phyloP scores from a whole-genome alignment of 2,329 filamentous ascomycete species.

The Phyllosticta capitalensis region DNA sequence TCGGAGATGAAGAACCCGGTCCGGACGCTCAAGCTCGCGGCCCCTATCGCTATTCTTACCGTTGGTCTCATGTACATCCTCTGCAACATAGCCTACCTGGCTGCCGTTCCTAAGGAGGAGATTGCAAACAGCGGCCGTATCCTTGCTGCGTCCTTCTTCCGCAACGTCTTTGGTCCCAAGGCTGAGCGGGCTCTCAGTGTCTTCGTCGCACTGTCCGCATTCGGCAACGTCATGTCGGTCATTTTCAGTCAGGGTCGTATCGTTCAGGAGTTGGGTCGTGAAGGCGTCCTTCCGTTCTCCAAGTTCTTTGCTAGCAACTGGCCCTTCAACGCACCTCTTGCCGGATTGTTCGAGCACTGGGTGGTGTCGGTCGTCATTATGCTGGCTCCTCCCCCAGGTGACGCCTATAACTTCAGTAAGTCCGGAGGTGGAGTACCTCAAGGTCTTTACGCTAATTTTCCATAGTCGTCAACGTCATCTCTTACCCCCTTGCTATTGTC shows the following conservation, averaged over 20 bases:
- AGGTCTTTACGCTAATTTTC: background rate
- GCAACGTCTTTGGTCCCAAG: slow-evolving; percentile 41
- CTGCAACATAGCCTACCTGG: slow-evolving; percentile 59
- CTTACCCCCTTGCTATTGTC: slow-evolving; percentile 52
- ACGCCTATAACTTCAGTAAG: slow-evolving; percentile 55
- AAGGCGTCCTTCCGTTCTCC: slow-evolving; percentile 57
- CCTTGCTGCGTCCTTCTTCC: slow-evolving; percentile 49
- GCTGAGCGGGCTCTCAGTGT: slow-evolving; percentile 53
- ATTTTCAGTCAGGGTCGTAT: slow-evolving; percentile 60
- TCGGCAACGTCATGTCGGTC: slow-evolving; percentile 57
- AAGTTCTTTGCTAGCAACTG: slow-evolving; percentile 54
- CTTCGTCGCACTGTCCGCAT: slow-evolving; percentile 58
- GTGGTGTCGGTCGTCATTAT: slow-evolving; percentile 56
- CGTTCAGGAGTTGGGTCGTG: slow-evolving; percentile 56
- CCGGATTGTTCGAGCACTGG: slow-evolving; percentile 56
- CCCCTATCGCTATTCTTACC: slow-evolving; percentile 48
- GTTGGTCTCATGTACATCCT: slow-evolving; percentile 57
- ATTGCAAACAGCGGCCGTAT: slow-evolving; percentile 45
- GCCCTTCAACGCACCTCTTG: slow-evolving; percentile 53
- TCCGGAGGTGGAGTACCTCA: background rate
- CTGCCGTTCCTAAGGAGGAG: slow-evolving; percentile 48
- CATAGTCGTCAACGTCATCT: slow-evolving; percentile 45
- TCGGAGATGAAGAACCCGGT: slow-evolving; percentile 58
- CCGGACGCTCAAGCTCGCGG: slow-evolving; percentile 55
- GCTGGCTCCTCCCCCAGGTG: slow-evolving; percentile 56